Conservation (phyloP, 768 basidiomycete genomes). For the Fomitopsis serialis region DNA sequence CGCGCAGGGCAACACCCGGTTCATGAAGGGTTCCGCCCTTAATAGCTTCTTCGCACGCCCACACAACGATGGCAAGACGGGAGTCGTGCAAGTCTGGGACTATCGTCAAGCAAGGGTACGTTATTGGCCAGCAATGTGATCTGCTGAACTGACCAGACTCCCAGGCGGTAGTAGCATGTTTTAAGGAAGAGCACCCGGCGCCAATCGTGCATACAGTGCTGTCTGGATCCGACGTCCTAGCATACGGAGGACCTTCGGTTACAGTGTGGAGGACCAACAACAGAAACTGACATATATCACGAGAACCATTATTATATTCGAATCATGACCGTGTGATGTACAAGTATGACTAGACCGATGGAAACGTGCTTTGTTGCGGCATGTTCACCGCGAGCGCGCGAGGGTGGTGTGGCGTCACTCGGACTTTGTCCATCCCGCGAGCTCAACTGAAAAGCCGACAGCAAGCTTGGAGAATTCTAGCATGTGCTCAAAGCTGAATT, state of each 20-base stretch:
- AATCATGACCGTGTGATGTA: background rate
- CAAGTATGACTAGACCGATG: background rate
- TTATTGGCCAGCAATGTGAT: background rate
- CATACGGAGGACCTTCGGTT: slow-evolving; percentile 34
- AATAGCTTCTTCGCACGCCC: slow-evolving; percentile 40
- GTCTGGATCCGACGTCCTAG: slow-evolving; percentile 33
- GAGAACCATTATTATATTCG: background rate
- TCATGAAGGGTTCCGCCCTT: slow-evolving; percentile 34
- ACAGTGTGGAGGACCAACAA: slow-evolving; percentile 26
- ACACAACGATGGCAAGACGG: slow-evolving; percentile 33
- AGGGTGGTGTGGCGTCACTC: slow-evolving; percentile 8
- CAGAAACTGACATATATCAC: background rate
- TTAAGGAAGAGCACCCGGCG: slow-evolving; percentile 26
- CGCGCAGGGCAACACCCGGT: slow-evolving; percentile 11
- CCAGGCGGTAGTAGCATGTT: slow-evolving; percentile 33
- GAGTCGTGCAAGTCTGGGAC: slow-evolving; percentile 40
- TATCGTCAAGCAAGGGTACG: slow-evolving; percentile 42
- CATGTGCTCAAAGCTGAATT: slow-evolving; percentile 92
- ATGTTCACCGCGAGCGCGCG: background rate
- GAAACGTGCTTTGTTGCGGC: background rate
- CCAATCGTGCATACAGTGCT: slow-evolving; percentile 37
- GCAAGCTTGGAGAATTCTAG: slow-evolving; percentile 56
- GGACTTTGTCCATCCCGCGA: slow-evolving; percentile 37
- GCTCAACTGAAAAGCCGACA: slow-evolving; percentile 45
- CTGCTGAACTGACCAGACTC: slow-evolving; percentile 1